A percentile compares a stretch with the other conserved stretches of the same genome.
phyloP scores from a whole-genome alignment of 2,329 filamentous ascomycete species.

The Nakataea oryzae region DNA sequence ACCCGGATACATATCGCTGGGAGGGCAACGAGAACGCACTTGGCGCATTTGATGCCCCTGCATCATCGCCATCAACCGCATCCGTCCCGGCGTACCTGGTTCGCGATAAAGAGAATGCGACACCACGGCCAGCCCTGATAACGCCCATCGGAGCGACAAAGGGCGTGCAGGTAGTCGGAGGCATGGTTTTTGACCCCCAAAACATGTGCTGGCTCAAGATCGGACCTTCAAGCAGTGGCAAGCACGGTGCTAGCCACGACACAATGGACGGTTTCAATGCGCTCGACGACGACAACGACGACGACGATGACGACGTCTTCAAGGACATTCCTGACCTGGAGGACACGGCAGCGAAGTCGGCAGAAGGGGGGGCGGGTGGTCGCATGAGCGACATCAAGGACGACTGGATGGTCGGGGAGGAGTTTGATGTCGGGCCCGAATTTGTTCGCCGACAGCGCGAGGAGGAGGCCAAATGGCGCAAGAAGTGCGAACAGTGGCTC shows the following conservation, averaged over 20 bases:
- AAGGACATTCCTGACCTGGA: constrained; percentile 90
- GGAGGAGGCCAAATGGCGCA: constrained; percentile 85
- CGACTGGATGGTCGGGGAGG: constrained; percentile 83
- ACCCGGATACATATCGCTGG: constrained; percentile 78
- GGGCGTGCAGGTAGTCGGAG: constrained; percentile 87
- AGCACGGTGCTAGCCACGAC: constrained; percentile 38
- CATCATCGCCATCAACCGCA: constrained; percentile 41
- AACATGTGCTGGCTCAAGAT: constrained; percentile 98
- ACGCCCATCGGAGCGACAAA: constrained; percentile 78
- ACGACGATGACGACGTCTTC: constrained; percentile 89
- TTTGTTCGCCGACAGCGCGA: constrained; percentile 83
- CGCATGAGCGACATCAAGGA: constrained; percentile 55
- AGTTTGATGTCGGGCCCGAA: constrained; percentile 94
- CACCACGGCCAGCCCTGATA: constrained; percentile 69
- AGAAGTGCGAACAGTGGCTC: constrained; percentile 82
- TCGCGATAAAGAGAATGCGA: constrained; percentile 47
- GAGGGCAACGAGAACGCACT: constrained; percentile 91
- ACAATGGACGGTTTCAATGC: constrained; percentile 56
- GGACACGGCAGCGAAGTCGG: constrained; percentile 46
- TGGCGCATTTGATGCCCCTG: constrained; percentile 61
- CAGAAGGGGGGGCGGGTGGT: constrained; percentile 33
- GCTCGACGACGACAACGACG: constrained; percentile 80
- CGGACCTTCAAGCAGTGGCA: constrained; percentile 24
- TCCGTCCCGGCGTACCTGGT: constrained; percentile 30
- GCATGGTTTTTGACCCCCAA: constrained; percentile 95